Conservation (phyloP, 352 stramenopile genomes). For the Globisporangium recalcitrans region DNA sequence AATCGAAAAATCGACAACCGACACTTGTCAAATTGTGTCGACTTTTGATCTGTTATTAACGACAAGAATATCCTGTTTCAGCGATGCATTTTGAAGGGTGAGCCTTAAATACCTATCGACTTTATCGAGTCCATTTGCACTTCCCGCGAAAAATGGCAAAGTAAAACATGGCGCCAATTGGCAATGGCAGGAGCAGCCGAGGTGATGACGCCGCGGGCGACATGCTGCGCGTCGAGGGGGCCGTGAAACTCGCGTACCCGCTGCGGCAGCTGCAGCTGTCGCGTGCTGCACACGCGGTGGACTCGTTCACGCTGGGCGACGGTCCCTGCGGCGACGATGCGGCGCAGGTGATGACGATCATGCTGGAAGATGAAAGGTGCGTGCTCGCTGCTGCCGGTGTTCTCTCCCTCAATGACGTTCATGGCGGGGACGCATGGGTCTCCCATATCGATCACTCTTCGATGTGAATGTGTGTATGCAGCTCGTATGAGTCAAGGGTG, state of each 20-base stretch:
- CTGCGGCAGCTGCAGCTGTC: constrained; percentile 33
- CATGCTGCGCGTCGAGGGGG: constrained; percentile 28
- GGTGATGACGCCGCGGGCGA: constrained; percentile 10
- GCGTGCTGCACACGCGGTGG: background rate
- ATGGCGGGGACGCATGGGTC: background rate
- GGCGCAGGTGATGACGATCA: constrained; percentile 40
- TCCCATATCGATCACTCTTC: background rate
- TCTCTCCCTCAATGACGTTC: too few relatives aligned
- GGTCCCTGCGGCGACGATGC: constrained; percentile 58
- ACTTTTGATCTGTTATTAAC: too few relatives aligned
- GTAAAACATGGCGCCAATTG: constrained; percentile 6
- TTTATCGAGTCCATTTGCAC: too few relatives aligned
- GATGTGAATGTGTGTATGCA: constrained; percentile 16
- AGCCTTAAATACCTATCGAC: too few relatives aligned
- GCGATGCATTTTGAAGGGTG: too few relatives aligned
- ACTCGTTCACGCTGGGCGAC: constrained; percentile 45
- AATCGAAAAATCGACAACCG: too few relatives aligned
- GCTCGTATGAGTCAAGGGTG: constrained; percentile 40
- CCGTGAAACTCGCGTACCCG: constrained; percentile 56
- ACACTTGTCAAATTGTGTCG: too few relatives aligned
- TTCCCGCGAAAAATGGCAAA: background rate
- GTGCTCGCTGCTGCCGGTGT: background rate
- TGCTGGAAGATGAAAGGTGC: constrained; percentile 35
- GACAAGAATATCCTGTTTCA: too few relatives aligned
- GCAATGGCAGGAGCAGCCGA: background rate